A percentile compares a stretch with the other conserved stretches of the same genome.
Conservation (phyloP, 2,329 filamentous ascomycete genomes). For the Neopestalotiopsis rosae region DNA sequence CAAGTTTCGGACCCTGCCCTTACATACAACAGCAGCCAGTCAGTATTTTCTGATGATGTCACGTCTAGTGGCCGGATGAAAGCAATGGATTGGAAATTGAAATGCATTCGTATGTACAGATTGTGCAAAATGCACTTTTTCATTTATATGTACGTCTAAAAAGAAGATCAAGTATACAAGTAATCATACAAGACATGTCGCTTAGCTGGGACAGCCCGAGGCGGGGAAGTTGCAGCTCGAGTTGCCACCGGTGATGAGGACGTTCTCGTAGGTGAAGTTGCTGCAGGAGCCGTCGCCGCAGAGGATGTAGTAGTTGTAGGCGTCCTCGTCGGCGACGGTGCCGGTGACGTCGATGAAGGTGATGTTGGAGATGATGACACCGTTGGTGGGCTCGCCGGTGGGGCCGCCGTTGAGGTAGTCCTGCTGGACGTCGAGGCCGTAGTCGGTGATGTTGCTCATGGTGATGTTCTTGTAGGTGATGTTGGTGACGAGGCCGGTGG, state of each 20-base stretch:
- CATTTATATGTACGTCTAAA: not conserved
- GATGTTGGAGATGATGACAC: slow-evolving; percentile 46
- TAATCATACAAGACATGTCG: not conserved
- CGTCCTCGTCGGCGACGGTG: slow-evolving; percentile 2
- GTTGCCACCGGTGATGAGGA: slow-evolving; percentile 10
- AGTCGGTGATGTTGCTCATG: slow-evolving; percentile 48
- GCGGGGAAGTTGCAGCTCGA: slow-evolving; percentile 10
- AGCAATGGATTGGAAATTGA: too few relatives aligned
- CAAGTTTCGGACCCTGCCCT: too few relatives aligned
- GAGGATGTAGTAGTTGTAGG: slow-evolving; percentile 34
- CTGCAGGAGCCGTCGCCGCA: slow-evolving; percentile 37
- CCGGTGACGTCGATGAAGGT: slow-evolving; percentile 35
- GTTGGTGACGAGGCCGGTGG: slow-evolving; percentile 50
- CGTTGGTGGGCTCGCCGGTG: slow-evolving; percentile 43
- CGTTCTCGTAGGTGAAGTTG: slow-evolving; percentile 17
- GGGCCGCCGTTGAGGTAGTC: slow-evolving; percentile 38
- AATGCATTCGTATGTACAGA: not conserved
- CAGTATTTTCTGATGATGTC: too few relatives aligned
- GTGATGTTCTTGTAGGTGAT: slow-evolving; percentile 55
- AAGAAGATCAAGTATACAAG: not conserved
- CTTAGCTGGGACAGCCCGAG: slow-evolving; percentile 12
- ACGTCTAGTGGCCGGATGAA: too few relatives aligned
- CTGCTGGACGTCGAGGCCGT: slow-evolving; percentile 37
- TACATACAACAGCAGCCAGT: too few relatives aligned
- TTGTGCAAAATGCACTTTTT: not conserved